These are phyloP conservation scores for Candida adriatica DNA, from an alignment of 805 yeast genomes.

Conservation along the genomic window DNA sequence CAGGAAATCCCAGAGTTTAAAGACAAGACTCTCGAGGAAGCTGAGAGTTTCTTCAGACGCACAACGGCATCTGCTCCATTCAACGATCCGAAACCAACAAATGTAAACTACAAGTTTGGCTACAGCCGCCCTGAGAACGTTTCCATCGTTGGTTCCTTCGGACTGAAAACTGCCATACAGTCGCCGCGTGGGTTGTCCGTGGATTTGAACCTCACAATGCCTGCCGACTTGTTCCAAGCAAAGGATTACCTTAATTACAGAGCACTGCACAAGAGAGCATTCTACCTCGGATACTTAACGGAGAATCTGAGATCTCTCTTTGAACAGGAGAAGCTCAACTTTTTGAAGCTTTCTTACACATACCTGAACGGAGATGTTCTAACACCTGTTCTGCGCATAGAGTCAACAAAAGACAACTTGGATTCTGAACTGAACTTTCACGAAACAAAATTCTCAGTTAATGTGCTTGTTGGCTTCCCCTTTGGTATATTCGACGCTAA, in stretches of 20 bases:
- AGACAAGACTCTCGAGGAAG: slow-evolving; percentile 49
- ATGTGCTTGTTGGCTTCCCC: slow-evolving; percentile 69
- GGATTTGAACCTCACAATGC: slow-evolving; percentile 83
- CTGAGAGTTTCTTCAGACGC: slow-evolving; percentile 43
- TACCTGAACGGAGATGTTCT: slow-evolving; percentile 71
- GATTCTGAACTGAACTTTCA: slow-evolving; percentile 48
- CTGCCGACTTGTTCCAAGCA: slow-evolving; percentile 61
- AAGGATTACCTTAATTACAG: slow-evolving; percentile 90
- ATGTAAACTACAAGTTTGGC: slow-evolving; percentile 63
- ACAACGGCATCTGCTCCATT: slow-evolving; percentile 67
- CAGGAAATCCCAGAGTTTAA: slow-evolving; percentile 54
- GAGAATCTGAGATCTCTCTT: slow-evolving; percentile 50
- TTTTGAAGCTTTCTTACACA: slow-evolving; percentile 50
- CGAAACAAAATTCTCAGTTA: slow-evolving; percentile 64
- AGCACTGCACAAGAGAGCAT: slow-evolving; percentile 84
- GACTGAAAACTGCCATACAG: slow-evolving; percentile 72
- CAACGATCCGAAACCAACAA: slow-evolving; percentile 82
- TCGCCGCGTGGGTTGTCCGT: slow-evolving; percentile 57
- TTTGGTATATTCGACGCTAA: slow-evolving; percentile 62
- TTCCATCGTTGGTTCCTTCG: slow-evolving; percentile 83
- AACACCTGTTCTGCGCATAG: slow-evolving; percentile 65
- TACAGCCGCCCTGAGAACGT: slow-evolving; percentile 67
- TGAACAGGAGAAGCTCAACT: slow-evolving; percentile 44
- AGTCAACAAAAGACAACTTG: slow-evolving; percentile 42
- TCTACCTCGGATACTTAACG: slow-evolving; percentile 75